Conservation (phyloP, 352 stramenopile genomes). For the Phytophthora hibernalis region DNA sequence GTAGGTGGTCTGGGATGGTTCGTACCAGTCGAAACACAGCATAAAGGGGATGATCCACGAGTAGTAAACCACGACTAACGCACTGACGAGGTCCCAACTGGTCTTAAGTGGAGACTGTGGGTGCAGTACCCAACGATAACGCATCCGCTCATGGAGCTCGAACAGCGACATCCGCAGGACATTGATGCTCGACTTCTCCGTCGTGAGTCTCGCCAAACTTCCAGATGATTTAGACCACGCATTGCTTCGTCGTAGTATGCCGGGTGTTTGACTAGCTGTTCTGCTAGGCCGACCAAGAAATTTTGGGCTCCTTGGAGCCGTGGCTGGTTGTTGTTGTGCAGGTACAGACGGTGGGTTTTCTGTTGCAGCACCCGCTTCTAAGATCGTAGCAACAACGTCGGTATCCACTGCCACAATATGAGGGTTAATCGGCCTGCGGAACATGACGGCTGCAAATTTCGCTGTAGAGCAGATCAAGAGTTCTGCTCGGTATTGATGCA, state of each 20-base stretch:
- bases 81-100: conserved; percentile 66
- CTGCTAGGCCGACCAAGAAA: conserved; percentile 7
- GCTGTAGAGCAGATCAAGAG: neutral
- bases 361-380: conserved; percentile 12
- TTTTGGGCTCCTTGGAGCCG: conserved; percentile 3
- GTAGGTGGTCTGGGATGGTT: conserved; percentile 27
- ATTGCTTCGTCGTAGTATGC: conserved; percentile 12
- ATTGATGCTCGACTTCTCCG: conserved; percentile 47
- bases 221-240: conserved; percentile 29
- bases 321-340: neutral
- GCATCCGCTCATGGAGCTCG: conserved; percentile 58
- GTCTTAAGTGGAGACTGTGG: conserved; percentile 59
- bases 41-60: conserved; percentile 79
- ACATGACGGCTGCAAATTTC: conserved; percentile 16
- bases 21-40: conserved; percentile 76
- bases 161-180: conserved; percentile 72
- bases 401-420: conserved; percentile 20
- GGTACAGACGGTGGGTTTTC: neutral
- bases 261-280: conserved; percentile 1
- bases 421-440: conserved; percentile 19
- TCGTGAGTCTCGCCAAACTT: conserved; percentile 16
- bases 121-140: conserved; percentile 63
- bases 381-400: conserved; percentile 10
- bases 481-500: neutral
- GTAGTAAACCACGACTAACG: conserved; percentile 67